Percentiles rank a stretch among this genome's conserved stretches.
These are phyloP conservation scores for Haplosporangium gracile DNA, from an alignment of 192 early-diverging fungal species.

Conservation along the genomic window DNA sequence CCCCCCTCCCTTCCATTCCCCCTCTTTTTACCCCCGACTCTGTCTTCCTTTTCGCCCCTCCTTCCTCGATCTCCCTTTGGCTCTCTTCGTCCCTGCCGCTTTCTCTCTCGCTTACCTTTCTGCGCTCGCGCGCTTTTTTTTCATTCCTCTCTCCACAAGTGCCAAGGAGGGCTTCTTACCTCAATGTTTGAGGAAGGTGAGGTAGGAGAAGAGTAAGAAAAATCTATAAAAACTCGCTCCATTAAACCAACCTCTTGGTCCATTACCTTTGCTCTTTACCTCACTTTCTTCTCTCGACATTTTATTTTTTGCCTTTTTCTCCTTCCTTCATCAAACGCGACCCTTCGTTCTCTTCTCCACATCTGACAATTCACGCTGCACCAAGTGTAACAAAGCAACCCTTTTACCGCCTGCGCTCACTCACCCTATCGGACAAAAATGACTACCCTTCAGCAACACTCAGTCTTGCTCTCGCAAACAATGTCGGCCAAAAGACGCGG, in stretches of 20 bases:
- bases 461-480: constrained; percentile 29
- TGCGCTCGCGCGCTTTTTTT: not conserved
- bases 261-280: not conserved
- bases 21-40: not conserved
- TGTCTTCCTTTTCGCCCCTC: not conserved
- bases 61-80: not conserved
- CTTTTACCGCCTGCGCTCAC: not conserved
- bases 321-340: not conserved
- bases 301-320: not conserved
- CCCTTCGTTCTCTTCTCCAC: not conserved
- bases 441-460: constrained; percentile 21
- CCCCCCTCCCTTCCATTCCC: not conserved
- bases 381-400: not conserved
- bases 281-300: not conserved
- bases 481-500: constrained; percentile 17
- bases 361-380: not conserved
- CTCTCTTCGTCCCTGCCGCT: not conserved
- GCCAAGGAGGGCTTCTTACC: not conserved
- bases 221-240: not conserved
- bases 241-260: not conserved
- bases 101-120: not conserved
- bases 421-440: not conserved
- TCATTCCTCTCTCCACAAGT: not conserved
- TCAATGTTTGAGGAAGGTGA: not conserved
- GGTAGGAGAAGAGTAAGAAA: not conserved